Conservation (phyloP, 1,284 basidiomycete genomes). For the Peniophora sp. region DNA sequence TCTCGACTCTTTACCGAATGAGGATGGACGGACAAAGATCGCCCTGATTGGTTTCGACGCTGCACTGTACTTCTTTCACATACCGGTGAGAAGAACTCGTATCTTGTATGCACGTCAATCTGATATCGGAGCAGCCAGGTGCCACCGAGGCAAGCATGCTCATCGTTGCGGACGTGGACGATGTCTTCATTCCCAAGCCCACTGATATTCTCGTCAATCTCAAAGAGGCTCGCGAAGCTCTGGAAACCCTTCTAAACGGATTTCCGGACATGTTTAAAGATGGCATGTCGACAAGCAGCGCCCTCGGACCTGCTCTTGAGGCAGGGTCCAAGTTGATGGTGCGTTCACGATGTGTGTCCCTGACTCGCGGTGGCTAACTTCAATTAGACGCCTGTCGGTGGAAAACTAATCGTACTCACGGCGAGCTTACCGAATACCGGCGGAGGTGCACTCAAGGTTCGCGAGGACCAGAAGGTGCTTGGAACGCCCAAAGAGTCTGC, state of each 20-base stretch:
- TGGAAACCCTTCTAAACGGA: slow-evolving; percentile 78
- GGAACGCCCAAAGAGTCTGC: slow-evolving; percentile 92
- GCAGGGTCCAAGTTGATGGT: slow-evolving; percentile 95
- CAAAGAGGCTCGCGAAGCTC: slow-evolving; percentile 72
- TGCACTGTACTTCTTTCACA: slow-evolving; percentile 94
- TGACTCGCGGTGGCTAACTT: slow-evolving; percentile 2
- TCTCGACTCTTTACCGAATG: slow-evolving; percentile 92
- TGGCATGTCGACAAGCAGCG: slow-evolving; percentile 84
- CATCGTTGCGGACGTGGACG: slow-evolving; percentile 93
- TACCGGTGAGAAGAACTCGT: slow-evolving; percentile 45
- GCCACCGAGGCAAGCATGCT: slow-evolving; percentile 90
- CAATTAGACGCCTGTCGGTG: slow-evolving; percentile 78
- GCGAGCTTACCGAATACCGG: slow-evolving; percentile 86
- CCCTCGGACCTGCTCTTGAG: slow-evolving; percentile 90
- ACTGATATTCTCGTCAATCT: slow-evolving; percentile 94
- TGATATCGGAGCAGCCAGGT: slow-evolving; percentile 50
- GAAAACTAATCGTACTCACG: slow-evolving; percentile 88
- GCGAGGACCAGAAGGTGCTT: slow-evolving; percentile 94
- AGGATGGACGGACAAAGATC: slow-evolving; percentile 88
- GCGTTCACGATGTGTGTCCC: slow-evolving; percentile 13
- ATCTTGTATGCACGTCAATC: not conserved
- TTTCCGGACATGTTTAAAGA: slow-evolving; percentile 97
- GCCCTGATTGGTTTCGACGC: slow-evolving; percentile 91
- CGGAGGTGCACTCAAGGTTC: slow-evolving; percentile 87
- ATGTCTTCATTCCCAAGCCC: slow-evolving; percentile 98